Evolutionary conservation across 2,329 filamentous ascomycete species (phyloP).

Genomic region (Penicillium sp.): DNA sequence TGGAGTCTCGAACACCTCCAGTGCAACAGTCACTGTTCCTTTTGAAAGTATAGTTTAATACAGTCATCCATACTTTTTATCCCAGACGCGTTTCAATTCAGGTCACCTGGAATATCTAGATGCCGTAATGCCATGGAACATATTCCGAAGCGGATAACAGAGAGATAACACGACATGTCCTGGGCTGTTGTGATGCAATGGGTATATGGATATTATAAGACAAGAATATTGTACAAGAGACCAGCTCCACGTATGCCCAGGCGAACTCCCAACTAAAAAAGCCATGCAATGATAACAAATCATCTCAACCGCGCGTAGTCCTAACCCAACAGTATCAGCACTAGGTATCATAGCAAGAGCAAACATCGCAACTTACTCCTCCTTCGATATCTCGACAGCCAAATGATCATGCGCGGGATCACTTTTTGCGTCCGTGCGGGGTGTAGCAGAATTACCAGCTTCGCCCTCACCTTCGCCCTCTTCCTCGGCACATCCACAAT

Average conservation of each 20-base stretch:
- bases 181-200: background rate
- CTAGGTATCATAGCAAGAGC: background rate
- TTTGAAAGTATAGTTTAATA: background rate
- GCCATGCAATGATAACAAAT: background rate
- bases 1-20: background rate
- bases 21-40: background rate
- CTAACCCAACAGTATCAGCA: background rate
- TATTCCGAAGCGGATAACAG: background rate
- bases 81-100: too few species aligned
- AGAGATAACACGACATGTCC: too few species aligned
- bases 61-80: background rate
- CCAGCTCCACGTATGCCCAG: background rate
- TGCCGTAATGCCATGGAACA: background rate
- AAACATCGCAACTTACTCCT: conserved; percentile 34
- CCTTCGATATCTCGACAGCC: conserved; percentile 41
- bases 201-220: conserved; percentile 2
- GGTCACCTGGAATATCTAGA: too few species aligned
- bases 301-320: conserved; percentile 9
- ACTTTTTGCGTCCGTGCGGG: conserved; percentile 10
- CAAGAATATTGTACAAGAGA: conserved; percentile 4
- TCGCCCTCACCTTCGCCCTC: conserved; percentile 31
- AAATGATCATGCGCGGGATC: conserved; percentile 20
- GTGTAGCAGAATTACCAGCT: conserved; percentile 12
- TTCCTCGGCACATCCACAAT: conserved; percentile 67
- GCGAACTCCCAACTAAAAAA: background rate